Conservation (phyloP, 139 green algal species). For the Microglena sp. region DNA sequence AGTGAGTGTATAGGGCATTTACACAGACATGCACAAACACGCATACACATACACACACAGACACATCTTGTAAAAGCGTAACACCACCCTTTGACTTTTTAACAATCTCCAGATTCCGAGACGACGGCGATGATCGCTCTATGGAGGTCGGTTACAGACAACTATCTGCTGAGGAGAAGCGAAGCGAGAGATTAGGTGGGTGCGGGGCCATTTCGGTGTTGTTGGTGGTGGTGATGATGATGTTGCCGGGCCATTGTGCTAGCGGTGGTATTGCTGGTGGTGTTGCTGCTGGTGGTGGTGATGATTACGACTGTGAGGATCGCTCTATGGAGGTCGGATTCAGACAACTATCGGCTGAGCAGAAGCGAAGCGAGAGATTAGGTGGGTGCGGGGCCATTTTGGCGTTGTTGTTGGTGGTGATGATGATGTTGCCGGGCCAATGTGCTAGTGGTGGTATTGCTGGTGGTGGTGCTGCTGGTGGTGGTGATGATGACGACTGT, state of each 20-base stretch:
- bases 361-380: slow-evolving; percentile 22
- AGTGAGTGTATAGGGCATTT: not conserved
- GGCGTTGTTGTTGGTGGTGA: too few relatives aligned
- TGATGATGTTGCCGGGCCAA: too few relatives aligned
- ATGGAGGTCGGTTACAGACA: slow-evolving; percentile 22
- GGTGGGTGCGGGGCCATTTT: slow-evolving; percentile 14
- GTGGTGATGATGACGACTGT: too few relatives aligned
- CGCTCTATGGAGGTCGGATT: slow-evolving; percentile 24
- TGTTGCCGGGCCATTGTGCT: too few relatives aligned
- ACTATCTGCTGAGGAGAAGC: slow-evolving; percentile 27
- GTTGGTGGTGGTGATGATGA: too few relatives aligned
- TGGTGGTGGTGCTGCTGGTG: too few relatives aligned
- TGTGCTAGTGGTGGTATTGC: too few relatives aligned
- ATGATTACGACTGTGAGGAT: slow-evolving; percentile 22
- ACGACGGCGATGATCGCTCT: slow-evolving; percentile 21
- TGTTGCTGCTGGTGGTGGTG: too few relatives aligned
- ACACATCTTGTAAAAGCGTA: too few relatives aligned
- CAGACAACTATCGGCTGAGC: slow-evolving; percentile 20
- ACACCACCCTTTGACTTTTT: not conserved
- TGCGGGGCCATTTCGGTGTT: not conserved
- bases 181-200: slow-evolving; percentile 22
- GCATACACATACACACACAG: not conserved
- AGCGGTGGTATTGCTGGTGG: too few relatives aligned
- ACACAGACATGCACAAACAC: not conserved
- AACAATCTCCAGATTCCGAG: slow-evolving; percentile 4